Base-by-base conservation (phyloP, 768 basidiomycete genomes). In the Phaeolepiota aurea region DNA sequence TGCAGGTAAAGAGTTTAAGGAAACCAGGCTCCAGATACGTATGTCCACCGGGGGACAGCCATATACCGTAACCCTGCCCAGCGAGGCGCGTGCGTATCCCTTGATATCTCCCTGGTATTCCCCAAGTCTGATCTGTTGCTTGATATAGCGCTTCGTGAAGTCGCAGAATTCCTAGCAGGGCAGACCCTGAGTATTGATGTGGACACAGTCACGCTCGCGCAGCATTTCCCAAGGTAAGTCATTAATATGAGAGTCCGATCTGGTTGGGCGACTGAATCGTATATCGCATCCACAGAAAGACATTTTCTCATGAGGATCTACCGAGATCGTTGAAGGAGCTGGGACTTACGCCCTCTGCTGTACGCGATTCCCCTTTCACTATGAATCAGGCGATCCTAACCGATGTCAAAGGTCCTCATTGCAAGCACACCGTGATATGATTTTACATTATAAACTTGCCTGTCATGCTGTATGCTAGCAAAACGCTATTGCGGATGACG, bases 311-410 rank as follows among this genome's bases (percentile, higher is more conserved):
- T 3, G 62, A 69, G 4, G 92, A 97, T 51, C 85, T 91, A 54
- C 71, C 72, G n/a, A 83, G 80, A 57, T 80, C 82, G 15, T 57
- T 97, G 49, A 77, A 77, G 44, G 87, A 90, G 42, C 73, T 94
- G 20, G 92, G 89, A 3, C 64, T 97, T 45, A 92, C 90, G 14
- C 92, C 92, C 1, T 92, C 89, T 40, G 91, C 92, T 38, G 91
- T 91, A 58, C 41, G 74, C 36, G 25, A 32, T 41, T 40, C 11
- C 9, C n/a, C n/a, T n/a, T 12, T 28, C 4, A 4, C n/a, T 3
- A 37, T 37, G 15, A 28, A 16, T 13, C 20, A 35, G 28, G 20
- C 31, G 23, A 20, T 34, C 23, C 44, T 13, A 46, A 16, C 35
- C 21, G 41, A 34, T 32, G n/a, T 23, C 38, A 9, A 37, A 79